Base-by-base conservation (phyloP, 805 yeast species). In the Candida gorgasii region DNA sequence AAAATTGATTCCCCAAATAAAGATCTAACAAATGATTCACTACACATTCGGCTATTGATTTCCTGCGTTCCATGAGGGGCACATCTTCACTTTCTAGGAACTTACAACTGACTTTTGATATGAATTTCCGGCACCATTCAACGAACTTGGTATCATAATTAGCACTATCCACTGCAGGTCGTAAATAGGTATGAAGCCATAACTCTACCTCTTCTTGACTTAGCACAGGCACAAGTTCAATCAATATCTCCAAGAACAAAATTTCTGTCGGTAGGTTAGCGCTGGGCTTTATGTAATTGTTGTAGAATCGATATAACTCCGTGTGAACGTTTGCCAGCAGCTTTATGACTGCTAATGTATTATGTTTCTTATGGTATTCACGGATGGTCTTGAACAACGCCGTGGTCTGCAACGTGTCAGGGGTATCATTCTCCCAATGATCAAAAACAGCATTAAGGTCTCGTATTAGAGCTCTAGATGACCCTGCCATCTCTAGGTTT, bases 101-200 rank as follows among this genome's bases (percentile, higher is more conserved):
- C 24, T 54, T 47, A 11, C 48, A 45, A 8, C 59, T 44, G 8
- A 64, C 37, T 2, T 53, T 51, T 14, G 29, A 31, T 4, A 70
- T 51, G 18, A 69, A 59, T 8, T 48, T 51, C 36, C 69, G 46
- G 8, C 67, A 41, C 36, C 61, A 60, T 8, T 49, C 50, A 8
- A 70, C 69, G 44, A 75, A 62, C 6, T 52, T 53, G n/a, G 67
- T 50, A 42, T 67, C 71, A 40, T 61, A 64, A 2, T 86, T 83
- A 0, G 84, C 81, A 26, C 84, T 77, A 50, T 82, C 82, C 3
- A 80, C 62, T 0, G 84, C 80, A 0, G 78, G 76, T 9, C 63
- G 62, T 9, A 72, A 52, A 44, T 78, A 73, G 26, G 73, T 64
- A 20, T 64, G 60, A 36, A 78, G 64, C 86, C 87, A 83, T 29